Conservation (phyloP, 176 grass and related monocot species). For the Tillandsia fasciculata region DNA sequence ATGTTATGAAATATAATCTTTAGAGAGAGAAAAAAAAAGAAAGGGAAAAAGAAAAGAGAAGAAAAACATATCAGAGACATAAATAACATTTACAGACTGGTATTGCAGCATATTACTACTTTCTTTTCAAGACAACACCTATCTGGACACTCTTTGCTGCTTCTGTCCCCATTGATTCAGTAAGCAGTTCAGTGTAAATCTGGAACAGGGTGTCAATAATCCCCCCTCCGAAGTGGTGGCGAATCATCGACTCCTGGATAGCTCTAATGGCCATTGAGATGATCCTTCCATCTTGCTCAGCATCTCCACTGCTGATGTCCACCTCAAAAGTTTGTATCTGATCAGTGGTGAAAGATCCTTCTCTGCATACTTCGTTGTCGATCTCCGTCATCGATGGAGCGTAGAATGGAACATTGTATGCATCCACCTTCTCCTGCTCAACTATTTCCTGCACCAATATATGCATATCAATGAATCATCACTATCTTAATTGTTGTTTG, state of each 20-base stretch:
- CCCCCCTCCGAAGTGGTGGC: conserved; percentile 69
- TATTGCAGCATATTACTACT: conserved; percentile 9
- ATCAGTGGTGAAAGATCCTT: conserved; percentile 76
- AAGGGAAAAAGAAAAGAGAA: background rate
- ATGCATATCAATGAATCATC: background rate
- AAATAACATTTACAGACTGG: background rate
- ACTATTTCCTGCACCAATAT: conserved; percentile 37
- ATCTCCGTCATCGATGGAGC: conserved; percentile 63
- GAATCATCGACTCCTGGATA: conserved; percentile 91
- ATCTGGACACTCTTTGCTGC: conserved; percentile 71
- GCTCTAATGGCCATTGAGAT: conserved; percentile 75
- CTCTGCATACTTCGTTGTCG: conserved; percentile 52
- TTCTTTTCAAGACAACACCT: conserved; percentile 52
- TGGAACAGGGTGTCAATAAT: conserved; percentile 64
- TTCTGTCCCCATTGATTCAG: conserved; percentile 66
- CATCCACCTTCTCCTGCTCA: conserved; percentile 65
- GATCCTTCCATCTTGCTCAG: conserved; percentile 59
- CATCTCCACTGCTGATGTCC: conserved; percentile 72
- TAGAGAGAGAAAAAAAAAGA: too few relatives aligned
- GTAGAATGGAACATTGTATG: conserved; percentile 90
- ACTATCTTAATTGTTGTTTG: too few relatives aligned
- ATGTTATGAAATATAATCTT: too few relatives aligned
- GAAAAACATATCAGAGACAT: background rate
- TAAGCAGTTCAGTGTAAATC: conserved; percentile 55
- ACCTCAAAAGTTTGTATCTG: conserved; percentile 68